phyloP scores from a whole-genome alignment of 2,329 filamentous ascomycete genomes.

The Daldinia eschscholtzii region DNA sequence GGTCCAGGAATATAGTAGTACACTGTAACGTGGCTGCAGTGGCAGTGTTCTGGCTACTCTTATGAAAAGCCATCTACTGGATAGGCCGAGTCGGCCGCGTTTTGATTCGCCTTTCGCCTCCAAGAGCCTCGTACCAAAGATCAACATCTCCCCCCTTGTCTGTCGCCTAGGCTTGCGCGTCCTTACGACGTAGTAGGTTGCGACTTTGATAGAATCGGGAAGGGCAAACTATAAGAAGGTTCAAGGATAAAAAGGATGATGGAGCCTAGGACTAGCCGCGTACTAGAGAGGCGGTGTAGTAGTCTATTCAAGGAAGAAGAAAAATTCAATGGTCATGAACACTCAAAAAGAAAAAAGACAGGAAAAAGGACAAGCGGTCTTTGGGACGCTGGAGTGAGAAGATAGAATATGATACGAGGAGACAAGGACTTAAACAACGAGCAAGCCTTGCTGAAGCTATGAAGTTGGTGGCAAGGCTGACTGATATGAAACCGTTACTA shows the following conservation, averaged over 20 bases:
- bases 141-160: constrained; percentile 21
- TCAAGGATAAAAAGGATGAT: constrained; percentile 12
- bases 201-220: constrained; percentile 19
- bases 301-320: constrained; percentile 18
- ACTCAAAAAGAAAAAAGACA: constrained; percentile 2
- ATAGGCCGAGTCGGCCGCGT: constrained; percentile 1
- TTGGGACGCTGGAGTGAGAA: constrained; percentile 12
- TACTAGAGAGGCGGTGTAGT: constrained; percentile 38
- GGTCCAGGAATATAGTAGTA: constrained; percentile 1
- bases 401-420: constrained; percentile 20
- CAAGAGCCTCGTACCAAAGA: constrained; percentile 24
- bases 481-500: constrained; percentile 15
- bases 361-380: constrained; percentile 26
- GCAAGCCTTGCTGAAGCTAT: constrained; percentile 33
- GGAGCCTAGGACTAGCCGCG: constrained; percentile 6
- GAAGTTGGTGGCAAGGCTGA: constrained; percentile 36
- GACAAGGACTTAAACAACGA: constrained; percentile 19
- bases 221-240: constrained; percentile 1
- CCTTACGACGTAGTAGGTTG: constrained; percentile 28
- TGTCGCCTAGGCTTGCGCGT: constrained; percentile 36
- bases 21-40: constrained; percentile 29
- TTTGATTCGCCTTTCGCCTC: constrained; percentile 27
- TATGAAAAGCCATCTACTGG: constrained; percentile 14
- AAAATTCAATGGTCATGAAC: constrained; percentile 17
- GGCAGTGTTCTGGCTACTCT: constrained; percentile 26